Conservation (phyloP, 2,329 filamentous ascomycete species). For the Aspergillus amoenus region DNA sequence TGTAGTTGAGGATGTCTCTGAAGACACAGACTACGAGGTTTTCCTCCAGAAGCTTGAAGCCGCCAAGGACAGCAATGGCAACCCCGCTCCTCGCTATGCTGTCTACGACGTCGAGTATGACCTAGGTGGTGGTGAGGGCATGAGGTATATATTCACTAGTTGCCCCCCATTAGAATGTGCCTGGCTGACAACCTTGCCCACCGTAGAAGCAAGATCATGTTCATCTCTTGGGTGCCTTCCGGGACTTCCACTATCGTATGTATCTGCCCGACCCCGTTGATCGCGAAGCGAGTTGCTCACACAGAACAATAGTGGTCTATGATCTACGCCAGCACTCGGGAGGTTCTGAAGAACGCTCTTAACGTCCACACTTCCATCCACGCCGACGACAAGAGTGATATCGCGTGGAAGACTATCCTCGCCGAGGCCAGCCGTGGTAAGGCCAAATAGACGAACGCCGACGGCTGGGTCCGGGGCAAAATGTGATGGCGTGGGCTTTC, state of each 20-base stretch:
- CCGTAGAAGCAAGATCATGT: conserved; percentile 50
- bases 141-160: conserved; percentile 35
- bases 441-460: conserved; percentile 36
- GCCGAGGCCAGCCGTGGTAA: conserved; percentile 42
- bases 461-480: conserved; percentile 38
- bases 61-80: conserved; percentile 44
- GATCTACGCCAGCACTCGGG: conserved; percentile 52
- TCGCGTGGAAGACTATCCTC: conserved; percentile 44
- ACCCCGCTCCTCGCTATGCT: conserved; percentile 49
- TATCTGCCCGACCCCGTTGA: not conserved
- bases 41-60: conserved; percentile 48
- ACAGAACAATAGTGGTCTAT: conserved; percentile 42
- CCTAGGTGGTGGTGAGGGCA: conserved; percentile 48
- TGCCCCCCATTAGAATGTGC: not conserved
- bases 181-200: conserved; percentile 18
- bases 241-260: conserved; percentile 43
- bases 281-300: conserved; percentile 17
- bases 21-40: conserved; percentile 47
- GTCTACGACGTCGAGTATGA: conserved; percentile 53
- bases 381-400: conserved; percentile 42
- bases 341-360: conserved; percentile 50
- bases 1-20: conserved; percentile 47
- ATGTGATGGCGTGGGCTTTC: conserved; percentile 22
- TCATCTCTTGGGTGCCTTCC: conserved; percentile 50
- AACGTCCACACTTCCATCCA: conserved; percentile 43